phyloP scores from a whole-genome alignment of 352 stramenopile species.

The Pythium volutum region DNA sequence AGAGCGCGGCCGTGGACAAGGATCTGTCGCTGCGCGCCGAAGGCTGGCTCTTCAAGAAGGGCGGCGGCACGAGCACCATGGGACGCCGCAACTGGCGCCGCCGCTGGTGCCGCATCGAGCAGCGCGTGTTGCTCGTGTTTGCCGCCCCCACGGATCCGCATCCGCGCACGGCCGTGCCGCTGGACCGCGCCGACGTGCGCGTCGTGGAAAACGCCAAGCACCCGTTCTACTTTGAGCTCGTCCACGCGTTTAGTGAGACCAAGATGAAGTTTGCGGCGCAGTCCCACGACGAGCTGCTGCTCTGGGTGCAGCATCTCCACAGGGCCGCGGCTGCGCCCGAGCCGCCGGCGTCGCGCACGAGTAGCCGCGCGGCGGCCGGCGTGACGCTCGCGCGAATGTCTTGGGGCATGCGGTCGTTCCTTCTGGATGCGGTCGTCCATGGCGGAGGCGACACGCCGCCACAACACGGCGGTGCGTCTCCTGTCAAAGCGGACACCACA shows the following conservation, averaged over 20 bases:
- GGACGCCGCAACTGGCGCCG: constrained; percentile 72
- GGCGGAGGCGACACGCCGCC: background rate
- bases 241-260: constrained; percentile 68
- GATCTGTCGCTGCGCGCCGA: constrained; percentile 4
- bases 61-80: constrained; percentile 68
- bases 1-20: background rate
- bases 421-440: constrained; percentile 45
- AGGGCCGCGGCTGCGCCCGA: constrained; percentile 45
- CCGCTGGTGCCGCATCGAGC: constrained; percentile 76
- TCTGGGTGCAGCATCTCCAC: constrained; percentile 58
- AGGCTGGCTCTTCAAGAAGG: constrained; percentile 85
- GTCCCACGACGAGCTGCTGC: constrained; percentile 54
- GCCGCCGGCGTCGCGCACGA: constrained; percentile 31
- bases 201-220: constrained; percentile 67
- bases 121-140: constrained; percentile 73
- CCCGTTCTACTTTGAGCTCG: constrained; percentile 79
- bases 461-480: too few relatives aligned
- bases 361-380: constrained; percentile 14
- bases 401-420: constrained; percentile 69
- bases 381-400: constrained; percentile 67
- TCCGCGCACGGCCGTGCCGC: constrained; percentile 58
- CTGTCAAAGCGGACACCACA: constrained; percentile 9
- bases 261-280: constrained; percentile 74
- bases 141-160: constrained; percentile 41
- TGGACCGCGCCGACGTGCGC: constrained; percentile 61